Base-by-base conservation (phyloP, 139 green algal genomes). In the Mesotaenium endlicherianum region DNA sequence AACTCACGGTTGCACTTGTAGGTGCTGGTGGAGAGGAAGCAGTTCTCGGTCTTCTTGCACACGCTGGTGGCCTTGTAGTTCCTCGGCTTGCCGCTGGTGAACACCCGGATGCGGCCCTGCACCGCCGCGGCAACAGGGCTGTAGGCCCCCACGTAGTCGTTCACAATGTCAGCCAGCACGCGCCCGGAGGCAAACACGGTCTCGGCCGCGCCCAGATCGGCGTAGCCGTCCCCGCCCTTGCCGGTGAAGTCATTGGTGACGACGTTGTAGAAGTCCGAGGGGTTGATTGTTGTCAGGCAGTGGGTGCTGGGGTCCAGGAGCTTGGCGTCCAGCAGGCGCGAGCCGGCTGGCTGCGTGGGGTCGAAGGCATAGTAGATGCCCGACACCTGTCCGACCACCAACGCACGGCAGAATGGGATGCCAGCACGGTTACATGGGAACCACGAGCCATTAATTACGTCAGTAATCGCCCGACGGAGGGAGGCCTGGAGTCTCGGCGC, bases 211-310 rank as follows among this genome's bases (percentile, higher is more conserved):
- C 40, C 36, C 17, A 86, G n/a, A 11, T 59, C 39, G 11, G 80
- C 43, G 80, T 44, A 83, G 42, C 40, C 57, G 11, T 86, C 80
- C 42, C 80, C 80, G 4, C 80, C 80, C 14, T 5, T 36, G 38
- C 34, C 80, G 16, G 74, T 86, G 80, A 86, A 86, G 60, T 86
- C 74, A 69, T 86, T 86, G 3, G n/a, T 49, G 3, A 81, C 31
- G n/a, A 86, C 39, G 67, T 80, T 86, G 57, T 81, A 81, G 43
- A 17, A 53, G 6, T 3, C 72, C 26, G 72, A 11, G 38, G 36
- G 30, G 59, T 75, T 58, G 58, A 83, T 81, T 0, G 72, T 59
- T 36, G 71, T 39, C n/a, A 84, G 59, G 34, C 72, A 68, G 53
- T 80, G 49, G 30, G 41, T 50, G 1, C 1, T 34, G 8, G 45